phyloP scores from a whole-genome alignment of 192 early-diverging fungal species.

The Backusella macrospora region DNA sequence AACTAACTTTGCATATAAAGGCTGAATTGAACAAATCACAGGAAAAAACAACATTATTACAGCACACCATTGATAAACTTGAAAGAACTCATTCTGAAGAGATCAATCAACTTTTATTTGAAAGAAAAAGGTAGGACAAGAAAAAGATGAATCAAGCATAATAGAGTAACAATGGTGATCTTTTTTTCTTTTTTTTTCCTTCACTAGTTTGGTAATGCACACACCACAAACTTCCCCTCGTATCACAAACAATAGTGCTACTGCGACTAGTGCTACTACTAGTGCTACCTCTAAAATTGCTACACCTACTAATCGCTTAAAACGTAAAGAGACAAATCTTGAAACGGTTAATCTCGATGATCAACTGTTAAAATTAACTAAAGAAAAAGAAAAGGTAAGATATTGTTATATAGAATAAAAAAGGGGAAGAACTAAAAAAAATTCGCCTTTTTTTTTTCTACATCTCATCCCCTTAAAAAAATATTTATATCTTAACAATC shows the following conservation, averaged over 20 bases:
- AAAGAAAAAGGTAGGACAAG: constrained; percentile 16
- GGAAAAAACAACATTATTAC: constrained; percentile 19
- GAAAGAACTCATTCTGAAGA: constrained; percentile 9
- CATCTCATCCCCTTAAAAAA: background rate
- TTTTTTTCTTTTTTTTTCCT: background rate
- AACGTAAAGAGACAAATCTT: constrained; percentile 15
- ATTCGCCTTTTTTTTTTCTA: background rate
- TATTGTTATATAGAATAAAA: constrained; percentile 8
- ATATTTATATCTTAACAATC: background rate
- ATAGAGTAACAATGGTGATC: background rate
- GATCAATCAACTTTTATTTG: background rate
- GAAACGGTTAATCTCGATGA: constrained; percentile 39
- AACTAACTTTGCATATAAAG: background rate
- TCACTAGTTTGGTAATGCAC: background rate
- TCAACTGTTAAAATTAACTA: constrained; percentile 45
- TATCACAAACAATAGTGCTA: constrained; percentile 3
- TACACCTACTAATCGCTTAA: background rate
- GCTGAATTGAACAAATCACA: constrained; percentile 10
- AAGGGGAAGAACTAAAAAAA: background rate
- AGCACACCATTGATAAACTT: constrained; percentile 22
- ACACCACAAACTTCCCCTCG: constrained; percentile 23
- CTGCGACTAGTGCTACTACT: background rate
- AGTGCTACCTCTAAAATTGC: background rate
- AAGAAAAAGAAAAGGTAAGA: constrained; percentile 49
- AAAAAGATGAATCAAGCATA: background rate